Evolutionary conservation across 2,329 filamentous ascomycete species (phyloP), one percentile per base, ranked within the genome.

Genomic region (Verruconis gallopava): DNA sequence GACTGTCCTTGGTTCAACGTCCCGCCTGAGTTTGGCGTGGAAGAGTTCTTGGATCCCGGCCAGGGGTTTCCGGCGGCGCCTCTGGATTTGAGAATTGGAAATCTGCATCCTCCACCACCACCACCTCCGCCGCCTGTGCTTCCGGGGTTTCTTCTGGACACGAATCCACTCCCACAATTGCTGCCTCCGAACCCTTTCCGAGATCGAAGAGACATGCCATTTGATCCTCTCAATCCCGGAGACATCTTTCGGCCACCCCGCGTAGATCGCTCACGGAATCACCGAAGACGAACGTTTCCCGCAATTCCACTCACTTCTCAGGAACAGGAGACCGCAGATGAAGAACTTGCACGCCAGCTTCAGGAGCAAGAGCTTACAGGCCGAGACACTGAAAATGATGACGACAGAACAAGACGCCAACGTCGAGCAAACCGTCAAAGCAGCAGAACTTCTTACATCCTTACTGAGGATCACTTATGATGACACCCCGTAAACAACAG

Each of bases 1-100:
- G 76, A 82, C 41, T 93, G 85, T 50, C 79, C 82, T 0, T 84
- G 78, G 76, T 86, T 88, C 65, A 82, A 78, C 55, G 74, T 78
- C 51, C 69, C 53, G 13, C 53, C 60, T 14, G 52, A 62, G 4
- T 73, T 77, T 40, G 63, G 62, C 11, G 76, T 74, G 6, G 64
- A 69, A 12, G 67, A 74, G 45, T 68, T 75, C 62, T 62, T 67
- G 32, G 58, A 71, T 4, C 66, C 69, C 1, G 52, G 62, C 18
- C 59, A 56, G n/a, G 59, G 61, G 37, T 12, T 5, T 13, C 18
- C 58, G 61, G 5, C 56, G 58, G 32, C 51, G 54, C 50, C 38
- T 47, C 47, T 39, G 33, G 35, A 42, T 15, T 28, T 44, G 25
- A 48, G 49, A 18, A 46, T 43, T 25, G 38, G 41, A 32, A 39